Evolutionary conservation across 2,329 filamentous ascomycete species (phyloP).

Genomic region (Ophiostoma himal-ulmi): DNA sequence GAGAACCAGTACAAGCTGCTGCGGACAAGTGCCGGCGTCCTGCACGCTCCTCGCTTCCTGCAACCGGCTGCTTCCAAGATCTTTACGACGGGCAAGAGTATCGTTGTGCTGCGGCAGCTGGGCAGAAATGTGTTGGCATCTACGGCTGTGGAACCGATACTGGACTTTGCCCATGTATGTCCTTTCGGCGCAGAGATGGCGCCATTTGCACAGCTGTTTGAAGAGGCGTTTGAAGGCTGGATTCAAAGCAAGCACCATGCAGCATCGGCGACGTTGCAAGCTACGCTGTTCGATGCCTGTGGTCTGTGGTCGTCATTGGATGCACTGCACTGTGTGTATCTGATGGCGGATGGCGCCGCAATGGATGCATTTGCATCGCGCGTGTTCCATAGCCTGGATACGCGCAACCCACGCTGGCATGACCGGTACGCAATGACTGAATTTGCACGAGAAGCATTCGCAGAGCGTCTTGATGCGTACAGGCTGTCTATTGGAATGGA

Average conservation of each 20-base stretch:
- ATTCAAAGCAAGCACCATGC: conserved; percentile 67
- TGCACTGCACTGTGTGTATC: conserved; percentile 65
- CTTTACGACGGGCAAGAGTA: conserved; percentile 82
- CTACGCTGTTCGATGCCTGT: conserved; percentile 62
- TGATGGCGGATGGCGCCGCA: conserved; percentile 67
- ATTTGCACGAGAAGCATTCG: conserved; percentile 66
- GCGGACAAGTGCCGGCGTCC: conserved; percentile 49
- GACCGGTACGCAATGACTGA: conserved; percentile 78
- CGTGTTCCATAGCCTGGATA: conserved; percentile 71
- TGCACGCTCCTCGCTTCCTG: conserved; percentile 69
- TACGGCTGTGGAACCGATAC: conserved; percentile 37
- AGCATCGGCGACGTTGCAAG: conserved; percentile 60
- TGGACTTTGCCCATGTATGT: conserved; percentile 56
- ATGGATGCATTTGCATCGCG: conserved; percentile 60
- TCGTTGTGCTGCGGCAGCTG: conserved; percentile 73
- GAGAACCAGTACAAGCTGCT: conserved; percentile 65
- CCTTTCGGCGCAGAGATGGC: conserved; percentile 44
- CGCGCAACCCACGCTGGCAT: conserved; percentile 57
- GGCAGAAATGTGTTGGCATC: conserved; percentile 39
- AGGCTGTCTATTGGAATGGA: conserved; percentile 26
- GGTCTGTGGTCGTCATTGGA: conserved; percentile 60
- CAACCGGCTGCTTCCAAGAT: conserved; percentile 63
- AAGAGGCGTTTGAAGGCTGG: conserved; percentile 65
- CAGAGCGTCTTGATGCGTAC: conserved; percentile 43
- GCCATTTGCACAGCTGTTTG: conserved; percentile 71